These are phyloP conservation scores for Helenozyma rhizophorensis DNA, from an alignment of 805 yeast genomes.

Conservation along the genomic window DNA sequence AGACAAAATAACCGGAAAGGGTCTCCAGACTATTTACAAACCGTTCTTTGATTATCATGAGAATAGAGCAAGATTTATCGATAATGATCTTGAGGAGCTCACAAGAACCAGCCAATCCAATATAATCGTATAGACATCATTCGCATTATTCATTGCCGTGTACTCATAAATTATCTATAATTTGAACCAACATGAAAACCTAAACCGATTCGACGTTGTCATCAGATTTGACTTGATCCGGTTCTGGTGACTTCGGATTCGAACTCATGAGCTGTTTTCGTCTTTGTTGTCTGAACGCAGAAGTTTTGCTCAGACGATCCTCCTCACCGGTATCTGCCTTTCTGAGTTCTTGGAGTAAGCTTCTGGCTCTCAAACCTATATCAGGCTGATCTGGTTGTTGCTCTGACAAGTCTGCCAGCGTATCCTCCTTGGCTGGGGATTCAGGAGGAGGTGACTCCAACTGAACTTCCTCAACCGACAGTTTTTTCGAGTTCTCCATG, in stretches of 20 bases:
- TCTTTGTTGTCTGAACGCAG: constrained; percentile 14
- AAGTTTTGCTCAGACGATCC: constrained; percentile 9
- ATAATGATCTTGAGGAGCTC: constrained; percentile 32
- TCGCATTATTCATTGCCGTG: background rate
- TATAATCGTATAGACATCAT: background rate
- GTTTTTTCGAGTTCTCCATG: constrained; percentile 31
- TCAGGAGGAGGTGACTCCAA: constrained; percentile 7
- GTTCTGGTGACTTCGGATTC: too few species aligned
- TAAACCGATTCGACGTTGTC: too few species aligned
- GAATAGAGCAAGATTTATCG: constrained; percentile 24
- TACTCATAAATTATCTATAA: background rate
- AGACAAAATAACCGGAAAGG: constrained; percentile 38
- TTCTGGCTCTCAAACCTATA: constrained; percentile 59
- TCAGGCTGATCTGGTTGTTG: constrained; percentile 28
- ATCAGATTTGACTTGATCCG: too few species aligned
- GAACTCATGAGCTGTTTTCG: constrained; percentile 10
- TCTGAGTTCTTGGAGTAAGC: constrained; percentile 58
- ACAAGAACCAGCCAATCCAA: constrained; percentile 3
- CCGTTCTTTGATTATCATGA: constrained; percentile 30
- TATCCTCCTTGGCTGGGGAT: constrained; percentile 11
- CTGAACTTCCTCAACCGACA: background rate
- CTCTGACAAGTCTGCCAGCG: background rate
- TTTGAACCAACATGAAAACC: background rate
- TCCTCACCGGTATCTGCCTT: constrained; percentile 23
- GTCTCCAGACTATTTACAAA: constrained; percentile 31